Base-by-base conservation (phyloP, 2,329 filamentous ascomycete genomes). In the Aspergillus amoenus region DNA sequence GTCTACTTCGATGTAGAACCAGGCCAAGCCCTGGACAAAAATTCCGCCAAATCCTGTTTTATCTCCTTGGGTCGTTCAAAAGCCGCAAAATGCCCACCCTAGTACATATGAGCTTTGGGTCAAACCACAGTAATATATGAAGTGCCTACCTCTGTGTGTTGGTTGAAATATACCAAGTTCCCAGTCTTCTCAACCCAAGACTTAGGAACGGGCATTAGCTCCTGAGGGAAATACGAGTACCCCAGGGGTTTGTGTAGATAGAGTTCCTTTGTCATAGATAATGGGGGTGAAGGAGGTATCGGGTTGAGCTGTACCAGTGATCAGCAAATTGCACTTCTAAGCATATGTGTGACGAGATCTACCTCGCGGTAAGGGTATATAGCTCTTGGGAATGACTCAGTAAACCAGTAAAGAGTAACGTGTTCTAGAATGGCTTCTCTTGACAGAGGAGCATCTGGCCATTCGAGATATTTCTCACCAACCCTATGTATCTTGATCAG, bases 61-160 rank as follows among this genome's bases (percentile, higher is more conserved):
- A 82, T 63, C 1, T 74, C 66, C 57, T 73, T 66, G 0, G 75
- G 75, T 18, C 77, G 72, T 41, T 80, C 77, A 5, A 77, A 66
- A 1, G 75, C 74, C 3, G 83, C 81, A 63, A 84, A 84, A 68
- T 84, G 83, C 0, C 83, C 83, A 22, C 83, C 83, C 64, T 73
- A 65, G 32, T 15, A 41, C 2, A 55, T 39, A 27, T 53, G 27
- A 52, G 44, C 27, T 18, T 13, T 7, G 32, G 24, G 15, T 12
- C 17, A 30, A 22, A 40, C 22, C 12, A 21, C 13, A 15, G 17
- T n/a, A 51, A 15, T 5, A 3, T 46, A 13, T 8, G 12, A n/a
- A 30, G 27, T 27, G 6, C 59, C 42, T 65, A 74, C 73, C 61
- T 68, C 66, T 12, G 70, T 59, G 59, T 78, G 72, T 30, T 69